Conservation (phyloP, 208 protist genomes). For the Leptomonas seymouri region DNA sequence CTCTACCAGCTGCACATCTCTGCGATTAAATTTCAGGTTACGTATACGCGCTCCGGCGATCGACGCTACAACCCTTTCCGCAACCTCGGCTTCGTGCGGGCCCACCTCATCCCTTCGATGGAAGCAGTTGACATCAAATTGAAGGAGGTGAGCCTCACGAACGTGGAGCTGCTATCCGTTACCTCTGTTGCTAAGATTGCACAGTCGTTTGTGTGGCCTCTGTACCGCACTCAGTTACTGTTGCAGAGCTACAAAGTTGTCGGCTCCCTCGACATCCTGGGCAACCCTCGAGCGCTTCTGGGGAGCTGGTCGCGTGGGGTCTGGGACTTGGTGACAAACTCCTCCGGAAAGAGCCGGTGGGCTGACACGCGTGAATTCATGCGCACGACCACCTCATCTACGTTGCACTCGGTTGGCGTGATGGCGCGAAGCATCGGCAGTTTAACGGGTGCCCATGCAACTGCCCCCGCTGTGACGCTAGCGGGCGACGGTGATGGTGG, state of each 20-base stretch:
- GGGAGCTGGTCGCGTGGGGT: slow-evolving; percentile 62
- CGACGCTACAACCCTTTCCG: slow-evolving; percentile 56
- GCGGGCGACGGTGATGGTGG: background rate
- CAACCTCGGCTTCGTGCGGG: slow-evolving; percentile 28
- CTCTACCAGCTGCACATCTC: slow-evolving; percentile 50
- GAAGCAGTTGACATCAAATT: slow-evolving; percentile 42
- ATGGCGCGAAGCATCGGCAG: slow-evolving; percentile 65
- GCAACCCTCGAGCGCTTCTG: slow-evolving; percentile 72
- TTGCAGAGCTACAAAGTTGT: slow-evolving; percentile 79
- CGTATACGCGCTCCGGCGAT: slow-evolving; percentile 50
- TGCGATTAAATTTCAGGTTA: slow-evolving; percentile 40
- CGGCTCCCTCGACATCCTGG: slow-evolving; percentile 71
- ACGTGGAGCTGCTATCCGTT: slow-evolving; percentile 43
- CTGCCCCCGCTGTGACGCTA: no score
- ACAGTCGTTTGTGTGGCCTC: slow-evolving; percentile 41
- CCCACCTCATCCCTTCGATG: slow-evolving; percentile 53
- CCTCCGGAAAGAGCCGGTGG: slow-evolving; percentile 40
- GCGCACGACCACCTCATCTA: slow-evolving; percentile 56
- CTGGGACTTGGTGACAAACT: slow-evolving; percentile 46
- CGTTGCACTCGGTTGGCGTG: slow-evolving; percentile 73
- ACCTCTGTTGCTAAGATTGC: slow-evolving; percentile 30
- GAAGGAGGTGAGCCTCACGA: slow-evolving; percentile 24
- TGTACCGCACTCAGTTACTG: slow-evolving; percentile 67
- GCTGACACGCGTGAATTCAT: slow-evolving; percentile 59
- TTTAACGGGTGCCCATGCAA: slow-evolving; percentile 18